Conservation (phyloP, 176 grass and related monocot species). For the Chloris gayana region DNA sequence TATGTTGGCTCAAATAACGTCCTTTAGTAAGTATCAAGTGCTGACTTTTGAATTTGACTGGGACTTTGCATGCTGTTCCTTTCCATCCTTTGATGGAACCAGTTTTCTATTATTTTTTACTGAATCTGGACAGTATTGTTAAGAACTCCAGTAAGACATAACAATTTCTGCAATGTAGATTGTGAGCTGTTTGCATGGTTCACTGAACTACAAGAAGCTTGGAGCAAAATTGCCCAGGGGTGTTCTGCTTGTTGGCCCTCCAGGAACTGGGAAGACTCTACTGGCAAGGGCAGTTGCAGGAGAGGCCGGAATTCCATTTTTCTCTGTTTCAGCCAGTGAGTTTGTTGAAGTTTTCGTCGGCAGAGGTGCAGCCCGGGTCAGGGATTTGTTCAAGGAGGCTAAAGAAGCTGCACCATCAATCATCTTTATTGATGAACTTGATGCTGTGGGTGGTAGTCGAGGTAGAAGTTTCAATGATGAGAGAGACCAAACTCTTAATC, state of each 20-base stretch:
- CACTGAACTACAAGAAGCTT: slow-evolving; percentile 87
- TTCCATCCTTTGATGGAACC: not conserved
- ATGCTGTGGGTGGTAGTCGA: slow-evolving; percentile 94
- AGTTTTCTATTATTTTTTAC: slow-evolving; percentile 13
- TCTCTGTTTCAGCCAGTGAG: slow-evolving; percentile 94
- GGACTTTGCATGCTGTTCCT: not conserved
- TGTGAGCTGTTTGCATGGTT: slow-evolving; percentile 88
- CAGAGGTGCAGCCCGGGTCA: slow-evolving; percentile 85
- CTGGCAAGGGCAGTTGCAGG: slow-evolving; percentile 89
- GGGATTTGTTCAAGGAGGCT: slow-evolving; percentile 95
- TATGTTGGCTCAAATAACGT: not conserved
- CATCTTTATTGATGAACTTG: slow-evolving; percentile 97
- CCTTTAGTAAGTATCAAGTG: slow-evolving; percentile 4
- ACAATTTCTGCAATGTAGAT: slow-evolving; percentile 60
- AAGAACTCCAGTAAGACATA: slow-evolving; percentile 26
- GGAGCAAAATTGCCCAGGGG: slow-evolving; percentile 93
- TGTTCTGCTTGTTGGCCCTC: slow-evolving; percentile 91
- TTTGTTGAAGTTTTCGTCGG: slow-evolving; percentile 98
- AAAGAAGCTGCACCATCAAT: slow-evolving; percentile 85
- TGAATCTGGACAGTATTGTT: slow-evolving; percentile 17
- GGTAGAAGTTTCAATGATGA: slow-evolving; percentile 92
- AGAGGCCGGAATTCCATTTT: slow-evolving; percentile 94
- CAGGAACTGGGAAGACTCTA: slow-evolving; percentile 91
- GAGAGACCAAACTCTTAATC: slow-evolving; percentile 95
- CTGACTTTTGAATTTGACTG: not conserved